A percentile compares a stretch with the other conserved stretches of the same genome.
Conservation (phyloP, 169 alveolate genomes). For the Plasmodium malariae region DNA sequence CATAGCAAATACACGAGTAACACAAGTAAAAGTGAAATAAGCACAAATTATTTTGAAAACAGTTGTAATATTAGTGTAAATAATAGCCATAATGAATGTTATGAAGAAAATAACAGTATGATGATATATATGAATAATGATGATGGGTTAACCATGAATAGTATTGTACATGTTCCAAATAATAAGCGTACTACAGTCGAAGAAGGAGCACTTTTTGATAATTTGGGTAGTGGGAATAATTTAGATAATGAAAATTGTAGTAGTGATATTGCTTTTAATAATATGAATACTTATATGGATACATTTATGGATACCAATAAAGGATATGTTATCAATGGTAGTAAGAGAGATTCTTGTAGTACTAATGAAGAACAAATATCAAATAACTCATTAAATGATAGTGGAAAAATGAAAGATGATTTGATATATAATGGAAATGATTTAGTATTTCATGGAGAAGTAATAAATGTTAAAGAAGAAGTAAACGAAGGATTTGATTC, state of each 20-base stretch:
- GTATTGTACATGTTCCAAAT: slow-evolving; percentile 35
- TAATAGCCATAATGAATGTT: slow-evolving; percentile 36
- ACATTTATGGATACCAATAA: slow-evolving; percentile 38
- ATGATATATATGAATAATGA: slow-evolving; percentile 22
- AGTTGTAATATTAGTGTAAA: slow-evolving; percentile 46
- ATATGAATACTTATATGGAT: slow-evolving; percentile 23
- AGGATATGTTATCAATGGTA: slow-evolving; percentile 10
- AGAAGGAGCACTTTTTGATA: slow-evolving; percentile 17
- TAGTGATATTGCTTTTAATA: slow-evolving; percentile 53
- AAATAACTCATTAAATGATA: slow-evolving; percentile 17
- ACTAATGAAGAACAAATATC: slow-evolving; percentile 44
- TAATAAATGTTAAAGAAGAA: slow-evolving; percentile 38
- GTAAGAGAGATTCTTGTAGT: slow-evolving; percentile 35
- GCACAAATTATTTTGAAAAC: slow-evolving; percentile 66
- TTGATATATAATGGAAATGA: slow-evolving; percentile 17
- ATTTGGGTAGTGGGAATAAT: slow-evolving; percentile 22
- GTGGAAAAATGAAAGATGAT: slow-evolving; percentile 15
- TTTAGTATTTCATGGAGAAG: slow-evolving; percentile 1
- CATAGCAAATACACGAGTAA: slow-evolving; percentile 19
- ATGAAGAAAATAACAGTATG: slow-evolving; percentile 32
- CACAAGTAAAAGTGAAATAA: slow-evolving; percentile 50
- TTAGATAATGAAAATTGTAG: slow-evolving; percentile 12
- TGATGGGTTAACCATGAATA: slow-evolving; percentile 34
- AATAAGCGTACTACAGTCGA: slow-evolving; percentile 12
- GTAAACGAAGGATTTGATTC: slow-evolving; percentile 36